Evolutionary conservation across 176 grass and related monocot genomes (phyloP).

Genomic region (Aegilops tauschii): DNA sequence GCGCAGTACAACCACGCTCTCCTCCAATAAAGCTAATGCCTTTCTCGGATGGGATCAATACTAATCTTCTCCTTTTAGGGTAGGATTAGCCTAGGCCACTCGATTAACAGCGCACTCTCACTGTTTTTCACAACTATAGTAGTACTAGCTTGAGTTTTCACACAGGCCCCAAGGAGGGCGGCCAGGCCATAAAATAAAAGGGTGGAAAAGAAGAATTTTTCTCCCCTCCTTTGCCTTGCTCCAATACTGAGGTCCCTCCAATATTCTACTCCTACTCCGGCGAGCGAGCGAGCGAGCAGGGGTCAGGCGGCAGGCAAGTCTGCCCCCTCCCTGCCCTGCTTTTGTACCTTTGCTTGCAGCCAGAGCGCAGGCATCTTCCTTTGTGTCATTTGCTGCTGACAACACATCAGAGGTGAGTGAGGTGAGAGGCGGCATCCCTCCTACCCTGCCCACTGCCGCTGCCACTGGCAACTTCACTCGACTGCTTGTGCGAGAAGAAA

Average conservation of each 20-base stretch:
- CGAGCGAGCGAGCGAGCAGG: neutral
- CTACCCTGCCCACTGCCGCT: neutral
- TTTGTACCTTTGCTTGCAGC: slow-evolving; percentile 3
- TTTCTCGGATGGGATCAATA: slow-evolving; percentile 4
- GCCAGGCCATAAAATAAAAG: neutral
- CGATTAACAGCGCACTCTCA: neutral
- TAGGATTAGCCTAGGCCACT: neutral
- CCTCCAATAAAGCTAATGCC: neutral
- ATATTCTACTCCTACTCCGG: neutral
- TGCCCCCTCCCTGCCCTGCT: neutral
- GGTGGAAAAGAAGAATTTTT: neutral
- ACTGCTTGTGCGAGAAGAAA: neutral
- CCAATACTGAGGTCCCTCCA: neutral
- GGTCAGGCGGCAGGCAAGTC: neutral
- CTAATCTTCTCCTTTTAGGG: neutral
- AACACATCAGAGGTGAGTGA: neutral
- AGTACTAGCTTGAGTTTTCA: neutral
- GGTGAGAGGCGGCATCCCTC: neutral
- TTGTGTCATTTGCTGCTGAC: slow-evolving; percentile 20
- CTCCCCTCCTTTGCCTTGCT: neutral
- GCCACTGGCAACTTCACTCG: neutral
- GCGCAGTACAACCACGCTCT: neutral
- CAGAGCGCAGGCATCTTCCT: slow-evolving; percentile 8
- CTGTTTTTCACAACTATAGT: neutral
- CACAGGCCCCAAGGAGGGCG: neutral